These are phyloP conservation scores for Trichosanthes cucumerina DNA, from an alignment of 306 rosid genomes.

Conservation along the genomic window DNA sequence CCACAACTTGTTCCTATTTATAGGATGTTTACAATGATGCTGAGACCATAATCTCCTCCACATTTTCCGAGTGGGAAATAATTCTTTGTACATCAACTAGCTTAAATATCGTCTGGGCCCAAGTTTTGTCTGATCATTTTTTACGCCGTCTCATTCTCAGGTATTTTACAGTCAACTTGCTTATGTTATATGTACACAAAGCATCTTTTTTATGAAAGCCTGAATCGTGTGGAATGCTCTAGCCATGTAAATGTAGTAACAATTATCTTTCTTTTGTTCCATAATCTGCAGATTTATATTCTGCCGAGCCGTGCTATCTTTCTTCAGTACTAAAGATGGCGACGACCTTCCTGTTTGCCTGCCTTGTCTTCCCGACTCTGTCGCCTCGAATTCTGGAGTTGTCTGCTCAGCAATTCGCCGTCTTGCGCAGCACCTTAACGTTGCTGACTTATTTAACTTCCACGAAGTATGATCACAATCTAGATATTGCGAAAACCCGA, in stretches of 20 bases:
- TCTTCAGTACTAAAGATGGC: conserved; percentile 50
- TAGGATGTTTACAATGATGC: conserved; percentile 68
- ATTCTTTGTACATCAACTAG: conserved; percentile 60
- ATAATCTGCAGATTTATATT: conserved; percentile 64
- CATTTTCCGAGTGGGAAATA: conserved; percentile 88
- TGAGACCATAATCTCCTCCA: conserved; percentile 59
- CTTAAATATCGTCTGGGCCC: conserved; percentile 92
- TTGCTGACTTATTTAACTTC: conserved; percentile 52
- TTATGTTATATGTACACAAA: neutral
- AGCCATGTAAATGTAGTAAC: neutral
- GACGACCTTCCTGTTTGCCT: conserved; percentile 68
- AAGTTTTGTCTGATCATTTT: conserved; percentile 74
- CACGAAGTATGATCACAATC: conserved; percentile 11
- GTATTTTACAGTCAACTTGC: conserved; percentile 26
- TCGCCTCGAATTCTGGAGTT: conserved; percentile 51
- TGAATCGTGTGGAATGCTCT: neutral
- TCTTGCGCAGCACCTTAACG: conserved; percentile 67
- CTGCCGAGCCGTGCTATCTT: conserved; percentile 65
- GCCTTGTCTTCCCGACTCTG: conserved; percentile 55
- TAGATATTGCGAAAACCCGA: neutral
- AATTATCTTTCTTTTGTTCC: neutral
- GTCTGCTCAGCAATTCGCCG: conserved; percentile 57
- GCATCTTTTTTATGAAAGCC: neutral
- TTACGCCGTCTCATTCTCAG: conserved; percentile 83
- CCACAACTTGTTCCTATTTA: conserved; percentile 16